Conservation (phyloP, 1,139 yeast genomes). For the Lodderomyces orthopsilosis region DNA sequence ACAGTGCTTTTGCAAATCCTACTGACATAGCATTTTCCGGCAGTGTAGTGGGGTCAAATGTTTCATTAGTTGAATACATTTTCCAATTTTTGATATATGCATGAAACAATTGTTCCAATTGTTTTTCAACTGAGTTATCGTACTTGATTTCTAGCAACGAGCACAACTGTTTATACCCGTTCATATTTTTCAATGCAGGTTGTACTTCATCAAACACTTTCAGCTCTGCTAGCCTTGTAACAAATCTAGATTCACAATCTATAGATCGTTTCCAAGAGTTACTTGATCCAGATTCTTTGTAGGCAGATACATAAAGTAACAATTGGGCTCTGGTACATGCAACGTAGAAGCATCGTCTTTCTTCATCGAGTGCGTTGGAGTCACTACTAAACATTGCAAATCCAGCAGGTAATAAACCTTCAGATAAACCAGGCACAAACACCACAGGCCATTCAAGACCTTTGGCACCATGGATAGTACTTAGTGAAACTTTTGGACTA, state of each 20-base stretch:
- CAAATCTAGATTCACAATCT: conserved; percentile 30
- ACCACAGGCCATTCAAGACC: conserved; percentile 96
- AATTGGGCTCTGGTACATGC: conserved; percentile 80
- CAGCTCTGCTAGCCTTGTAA: conserved; percentile 15
- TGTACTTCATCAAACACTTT: conserved; percentile 14
- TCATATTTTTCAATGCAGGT: conserved; percentile 18
- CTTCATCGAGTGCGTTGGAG: conserved; percentile 53
- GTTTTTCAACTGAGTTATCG: conserved; percentile 6
- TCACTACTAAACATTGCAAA: conserved; percentile 23
- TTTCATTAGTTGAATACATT: neutral
- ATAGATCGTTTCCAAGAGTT: conserved; percentile 23
- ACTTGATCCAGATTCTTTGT: conserved; percentile 20
- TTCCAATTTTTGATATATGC: conserved; percentile 30
- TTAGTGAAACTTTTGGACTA: conserved; percentile 33
- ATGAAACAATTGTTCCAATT: conserved; percentile 57
- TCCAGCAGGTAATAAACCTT: conserved; percentile 55
- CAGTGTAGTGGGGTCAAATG: neutral
- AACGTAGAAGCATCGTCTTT: conserved; percentile 80
- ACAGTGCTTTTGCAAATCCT: neutral
- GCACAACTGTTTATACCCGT: neutral
- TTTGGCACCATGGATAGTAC: conserved; percentile 89
- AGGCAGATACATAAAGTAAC: conserved; percentile 36
- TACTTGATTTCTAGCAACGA: neutral
- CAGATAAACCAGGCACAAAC: conserved; percentile 69
- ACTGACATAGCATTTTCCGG: neutral